These are phyloP conservation scores for Coemansia brasiliensis DNA, from an alignment of 192 early-diverging fungal genomes.

Conservation along the genomic window DNA sequence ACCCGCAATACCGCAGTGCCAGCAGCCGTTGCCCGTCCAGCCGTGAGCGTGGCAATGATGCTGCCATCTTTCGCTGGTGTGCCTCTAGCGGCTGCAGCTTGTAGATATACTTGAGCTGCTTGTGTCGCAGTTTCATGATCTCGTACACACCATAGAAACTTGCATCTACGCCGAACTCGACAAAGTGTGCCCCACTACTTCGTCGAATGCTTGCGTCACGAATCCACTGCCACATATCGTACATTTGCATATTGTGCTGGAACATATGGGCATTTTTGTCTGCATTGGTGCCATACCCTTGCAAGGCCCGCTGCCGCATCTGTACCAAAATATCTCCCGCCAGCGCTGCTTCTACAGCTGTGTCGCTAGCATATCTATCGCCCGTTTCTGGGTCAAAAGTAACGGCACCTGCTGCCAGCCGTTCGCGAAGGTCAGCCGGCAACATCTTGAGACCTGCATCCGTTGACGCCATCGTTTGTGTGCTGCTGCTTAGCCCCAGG, in stretches of 20 bases:
- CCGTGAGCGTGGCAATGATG: constrained; percentile 9
- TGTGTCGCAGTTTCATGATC: constrained; percentile 46
- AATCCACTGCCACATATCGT: constrained; percentile 50
- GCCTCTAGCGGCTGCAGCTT: constrained; percentile 41
- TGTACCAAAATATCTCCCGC: constrained; percentile 71
- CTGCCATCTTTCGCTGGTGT: constrained; percentile 5
- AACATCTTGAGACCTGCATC: constrained; percentile 2
- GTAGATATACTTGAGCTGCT: constrained; percentile 54
- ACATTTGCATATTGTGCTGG: constrained; percentile 8
- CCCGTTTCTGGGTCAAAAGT: constrained; percentile 17
- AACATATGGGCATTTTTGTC: constrained; percentile 53
- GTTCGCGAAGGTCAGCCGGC: constrained; percentile 11
- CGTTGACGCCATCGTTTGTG: background rate
- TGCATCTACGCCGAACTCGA: constrained; percentile 53
- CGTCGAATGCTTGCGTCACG: constrained; percentile 53
- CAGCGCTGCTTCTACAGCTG: constrained; percentile 10
- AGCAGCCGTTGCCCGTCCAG: constrained; percentile 46
- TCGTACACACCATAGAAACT: constrained; percentile 37
- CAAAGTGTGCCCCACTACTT: constrained; percentile 54
- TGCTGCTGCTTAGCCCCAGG: constrained; percentile 6
- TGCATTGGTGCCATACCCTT: constrained; percentile 76
- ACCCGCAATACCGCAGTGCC: constrained; percentile 59
- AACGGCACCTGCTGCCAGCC: background rate
- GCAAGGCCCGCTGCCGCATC: constrained; percentile 74
- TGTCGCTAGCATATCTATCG: constrained; percentile 5